A percentile compares a stretch with the other conserved stretches of the same genome.
These are phyloP conservation scores for Sclerospora graminicola DNA, from an alignment of 352 stramenopile genomes.

Conservation along the genomic window DNA sequence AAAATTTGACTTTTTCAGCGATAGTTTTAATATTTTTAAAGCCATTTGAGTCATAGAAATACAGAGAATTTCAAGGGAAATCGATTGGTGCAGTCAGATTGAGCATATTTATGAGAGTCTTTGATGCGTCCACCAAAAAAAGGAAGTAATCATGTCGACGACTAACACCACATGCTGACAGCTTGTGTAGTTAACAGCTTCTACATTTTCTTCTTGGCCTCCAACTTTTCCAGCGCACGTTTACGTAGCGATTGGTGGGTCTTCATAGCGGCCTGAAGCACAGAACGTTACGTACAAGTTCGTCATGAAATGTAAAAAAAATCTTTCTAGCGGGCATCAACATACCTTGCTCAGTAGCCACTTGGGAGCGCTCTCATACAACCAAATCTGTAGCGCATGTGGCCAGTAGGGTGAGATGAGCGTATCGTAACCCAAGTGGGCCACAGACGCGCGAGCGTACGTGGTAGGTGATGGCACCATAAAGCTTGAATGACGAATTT, in stretches of 20 bases:
- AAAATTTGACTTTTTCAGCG: too few species aligned
- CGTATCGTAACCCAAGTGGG: conserved; percentile 89
- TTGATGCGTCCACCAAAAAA: too few species aligned
- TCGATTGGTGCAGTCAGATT: too few species aligned
- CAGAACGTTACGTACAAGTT: conserved; percentile 4
- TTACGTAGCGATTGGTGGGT: conserved; percentile 75
- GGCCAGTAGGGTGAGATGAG: conserved; percentile 92
- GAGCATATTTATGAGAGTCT: too few species aligned
- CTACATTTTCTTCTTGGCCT: conserved; percentile 85
- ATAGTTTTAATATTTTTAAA: too few species aligned
- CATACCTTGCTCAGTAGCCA: conserved; percentile 73
- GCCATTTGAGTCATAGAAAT: too few species aligned
- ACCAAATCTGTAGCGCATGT: conserved; percentile 93
- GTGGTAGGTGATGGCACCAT: conserved; percentile 86
- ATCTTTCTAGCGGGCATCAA: conserved; percentile 2
- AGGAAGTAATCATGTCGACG: too few species aligned
- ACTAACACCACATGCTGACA: too few species aligned
- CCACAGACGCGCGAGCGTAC: conserved; percentile 89
- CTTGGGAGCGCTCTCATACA: conserved; percentile 85
- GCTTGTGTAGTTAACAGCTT: too few species aligned
- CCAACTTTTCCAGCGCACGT: conserved; percentile 80
- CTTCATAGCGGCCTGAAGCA: conserved; percentile 50
- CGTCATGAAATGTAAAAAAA: conserved; percentile 5
- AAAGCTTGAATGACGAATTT: conserved; percentile 93
- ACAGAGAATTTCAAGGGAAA: too few species aligned